Evolutionary conservation across 2,329 filamentous ascomycete species (phyloP).

Genomic region (Pseudogymnoascus sp.): DNA sequence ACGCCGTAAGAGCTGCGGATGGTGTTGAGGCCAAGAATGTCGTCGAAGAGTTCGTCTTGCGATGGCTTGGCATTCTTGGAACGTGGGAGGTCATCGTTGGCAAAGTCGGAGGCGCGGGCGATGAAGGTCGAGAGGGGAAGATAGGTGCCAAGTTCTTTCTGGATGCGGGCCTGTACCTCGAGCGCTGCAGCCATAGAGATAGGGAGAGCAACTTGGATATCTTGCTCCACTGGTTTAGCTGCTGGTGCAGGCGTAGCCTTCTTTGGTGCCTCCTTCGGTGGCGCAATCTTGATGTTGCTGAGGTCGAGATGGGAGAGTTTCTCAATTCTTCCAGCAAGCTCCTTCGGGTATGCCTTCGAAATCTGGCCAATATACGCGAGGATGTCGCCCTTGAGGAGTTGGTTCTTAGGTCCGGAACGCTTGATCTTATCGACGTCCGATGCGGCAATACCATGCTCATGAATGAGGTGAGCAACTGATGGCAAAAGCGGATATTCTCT

Average conservation of each 20-base stretch:
- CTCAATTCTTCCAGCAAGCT: conserved; percentile 62
- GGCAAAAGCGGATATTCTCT: conserved; percentile 70
- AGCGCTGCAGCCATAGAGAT: conserved; percentile 74
- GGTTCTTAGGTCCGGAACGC: conserved; percentile 78
- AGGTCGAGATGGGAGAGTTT: conserved; percentile 81
- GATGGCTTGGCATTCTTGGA: conserved; percentile 58
- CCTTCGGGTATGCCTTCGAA: conserved; percentile 60
- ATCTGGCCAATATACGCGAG: conserved; percentile 82
- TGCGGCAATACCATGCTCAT: conserved; percentile 67
- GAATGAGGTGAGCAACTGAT: conserved; percentile 75
- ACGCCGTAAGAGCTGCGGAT: conserved; percentile 43
- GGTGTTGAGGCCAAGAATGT: conserved; percentile 66
- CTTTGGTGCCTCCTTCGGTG: conserved; percentile 32
- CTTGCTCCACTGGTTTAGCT: conserved; percentile 35
- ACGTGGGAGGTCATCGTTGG: conserved; percentile 77
- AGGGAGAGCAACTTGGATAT: conserved; percentile 59
- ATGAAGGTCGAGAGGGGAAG: conserved; percentile 84
- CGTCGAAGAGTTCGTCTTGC: conserved; percentile 79
- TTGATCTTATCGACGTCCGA: conserved; percentile 74
- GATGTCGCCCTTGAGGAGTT: conserved; percentile 90
- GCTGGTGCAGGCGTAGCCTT: conserved; percentile 32
- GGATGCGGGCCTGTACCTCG: conserved; percentile 72
- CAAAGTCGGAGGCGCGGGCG: conserved; percentile 72
- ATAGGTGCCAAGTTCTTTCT: conserved; percentile 68
- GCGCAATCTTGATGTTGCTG: conserved; percentile 82